These are phyloP conservation scores for Daldinia sp. DNA, from an alignment of 2,329 filamentous ascomycete species.

Conservation along the genomic window DNA sequence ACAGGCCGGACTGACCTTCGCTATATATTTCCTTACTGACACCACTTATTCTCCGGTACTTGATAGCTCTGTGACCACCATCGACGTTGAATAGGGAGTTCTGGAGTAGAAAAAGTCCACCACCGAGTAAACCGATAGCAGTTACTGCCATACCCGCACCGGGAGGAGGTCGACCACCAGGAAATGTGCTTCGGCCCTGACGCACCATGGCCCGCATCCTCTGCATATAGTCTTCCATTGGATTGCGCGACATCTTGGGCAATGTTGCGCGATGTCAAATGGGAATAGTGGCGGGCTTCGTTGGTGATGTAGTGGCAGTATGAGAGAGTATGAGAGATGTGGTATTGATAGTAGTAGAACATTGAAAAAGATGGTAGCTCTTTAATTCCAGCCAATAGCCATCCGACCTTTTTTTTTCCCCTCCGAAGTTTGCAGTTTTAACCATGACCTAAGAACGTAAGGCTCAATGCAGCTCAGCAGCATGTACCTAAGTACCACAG, in stretches of 20 bases:
- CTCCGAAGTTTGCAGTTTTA: conserved; percentile 2
- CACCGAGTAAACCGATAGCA: conserved; percentile 60
- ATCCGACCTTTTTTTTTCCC: conserved; percentile 37
- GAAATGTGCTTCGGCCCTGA: conserved; percentile 55
- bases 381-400: conserved; percentile 36
- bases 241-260: conserved; percentile 50
- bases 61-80: conserved; percentile 98
- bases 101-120: conserved; percentile 65
- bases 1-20: conserved; percentile 74
- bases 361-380: conserved; percentile 32
- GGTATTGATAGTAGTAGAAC: conserved; percentile 9
- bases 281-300: conserved; percentile 2
- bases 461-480: background rate
- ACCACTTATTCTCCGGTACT: conserved; percentile 92
- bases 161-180: conserved; percentile 59
- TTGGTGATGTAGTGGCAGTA: conserved; percentile 12
- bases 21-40: conserved; percentile 96
- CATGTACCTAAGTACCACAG: background rate
- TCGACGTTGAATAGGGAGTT: conserved; percentile 85
- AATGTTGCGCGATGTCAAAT: background rate
- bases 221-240: conserved; percentile 49
- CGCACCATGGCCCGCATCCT: conserved; percentile 47
- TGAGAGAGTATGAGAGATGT: conserved; percentile 1
- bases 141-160: conserved; percentile 57
- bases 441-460: conserved; percentile 1